Evolutionary conservation across 169 alveolate species (phyloP), one percentile per base, ranked within the genome.

Genomic region (Plasmodium yoelii): DNA sequence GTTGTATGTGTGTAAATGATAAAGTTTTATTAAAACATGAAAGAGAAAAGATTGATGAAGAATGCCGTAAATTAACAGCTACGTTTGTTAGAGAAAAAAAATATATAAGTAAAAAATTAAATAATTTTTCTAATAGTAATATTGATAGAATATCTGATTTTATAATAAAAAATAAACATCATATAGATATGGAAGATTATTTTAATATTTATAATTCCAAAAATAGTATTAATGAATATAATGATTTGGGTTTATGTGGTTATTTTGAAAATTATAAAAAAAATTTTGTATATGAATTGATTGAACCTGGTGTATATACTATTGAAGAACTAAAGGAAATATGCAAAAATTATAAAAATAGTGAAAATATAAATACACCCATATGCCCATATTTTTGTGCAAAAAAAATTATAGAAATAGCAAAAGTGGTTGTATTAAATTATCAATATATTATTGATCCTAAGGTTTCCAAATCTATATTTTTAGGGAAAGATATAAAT

Each of bases 391-490:
- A 98, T 77, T 98, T 94, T 87, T 94, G 97, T 34, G 98, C 99
- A n/a, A 94, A 99, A 71, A 94, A 97, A 19, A 93, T 98, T 24
- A 88, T 98, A 0, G 98, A 97, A 67, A 88, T 92, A 51, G 98
- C 99, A 9, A 97, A 97, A 74, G 98, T 98, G 13, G 97, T 98
- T 5, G 99, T 98, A 24, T 96, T 97, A 87, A 98, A 98, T 72
- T 98, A 98, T 89, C 98, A 98, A 87, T 98, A 97, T 92, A 88
- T 98, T 86, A 92, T 98, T 56, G 99, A 98, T 90, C 99, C 99
- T 8, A 96, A 97, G 73, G 99, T 98, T n/a, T 93, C 99, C 3
- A 95, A 94, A 71, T 90, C 94, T 60, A 6, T 64, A 1, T 71
- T 46, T 12, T 75, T 74, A 12, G 87, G 92, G 5, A 80, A 77